phyloP scores from a whole-genome alignment of 805 yeast species.

The Suhomyces pyralidae region DNA sequence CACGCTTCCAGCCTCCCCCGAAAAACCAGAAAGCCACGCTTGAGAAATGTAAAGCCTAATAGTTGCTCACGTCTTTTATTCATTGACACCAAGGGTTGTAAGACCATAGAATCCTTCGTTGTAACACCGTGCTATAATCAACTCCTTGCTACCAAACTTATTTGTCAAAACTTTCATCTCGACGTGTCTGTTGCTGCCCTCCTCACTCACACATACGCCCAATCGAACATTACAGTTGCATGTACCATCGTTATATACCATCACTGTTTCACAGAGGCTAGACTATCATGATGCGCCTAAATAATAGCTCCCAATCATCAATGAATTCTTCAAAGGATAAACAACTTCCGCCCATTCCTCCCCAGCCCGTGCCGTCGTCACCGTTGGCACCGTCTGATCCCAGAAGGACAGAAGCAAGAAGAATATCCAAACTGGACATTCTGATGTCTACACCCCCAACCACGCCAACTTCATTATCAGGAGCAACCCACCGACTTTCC shows the following conservation, averaged over 20 bases:
- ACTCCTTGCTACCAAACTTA: not conserved
- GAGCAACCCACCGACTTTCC: not conserved
- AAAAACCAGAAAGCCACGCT: not conserved
- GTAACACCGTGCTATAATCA: not conserved
- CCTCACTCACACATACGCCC: not conserved
- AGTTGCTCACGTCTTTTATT: not conserved
- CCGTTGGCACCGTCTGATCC: not conserved
- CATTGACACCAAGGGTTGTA: not conserved
- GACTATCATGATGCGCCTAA: conserved; percentile 14
- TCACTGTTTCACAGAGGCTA: not conserved
- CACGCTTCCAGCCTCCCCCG: not conserved
- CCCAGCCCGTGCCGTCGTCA: conserved; percentile 15
- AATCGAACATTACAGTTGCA: not conserved
- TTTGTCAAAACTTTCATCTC: not conserved
- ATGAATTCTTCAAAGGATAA: conserved; percentile 27
- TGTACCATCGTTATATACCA: not conserved
- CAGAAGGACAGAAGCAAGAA: not conserved
- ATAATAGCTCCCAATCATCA: conserved; percentile 20
- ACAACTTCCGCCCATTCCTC: conserved; percentile 35
- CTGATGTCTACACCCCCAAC: not conserved
- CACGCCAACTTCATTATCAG: not conserved
- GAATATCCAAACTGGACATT: not conserved
- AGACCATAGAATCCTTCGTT: not conserved
- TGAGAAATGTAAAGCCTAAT: not conserved
- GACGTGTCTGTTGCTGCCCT: not conserved